A percentile compares a stretch with the other conserved stretches of the same genome.
These are phyloP conservation scores for Saitozyma sp. DNA, from an alignment of 768 basidiomycete species.

Conservation along the genomic window DNA sequence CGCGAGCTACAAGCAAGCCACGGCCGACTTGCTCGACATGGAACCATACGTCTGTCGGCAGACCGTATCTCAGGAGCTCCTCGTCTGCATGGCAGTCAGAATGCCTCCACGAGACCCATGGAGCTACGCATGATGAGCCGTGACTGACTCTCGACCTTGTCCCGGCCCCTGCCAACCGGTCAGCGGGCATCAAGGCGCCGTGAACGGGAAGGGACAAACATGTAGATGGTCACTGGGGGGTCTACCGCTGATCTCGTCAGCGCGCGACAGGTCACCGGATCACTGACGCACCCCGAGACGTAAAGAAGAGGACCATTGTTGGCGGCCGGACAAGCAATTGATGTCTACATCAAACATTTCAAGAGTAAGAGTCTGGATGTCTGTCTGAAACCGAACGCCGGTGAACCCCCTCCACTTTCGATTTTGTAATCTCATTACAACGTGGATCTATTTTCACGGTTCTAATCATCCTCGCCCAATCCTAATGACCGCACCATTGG, in stretches of 20 bases:
- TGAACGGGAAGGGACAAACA: slow-evolving; percentile 57
- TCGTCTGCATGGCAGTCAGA: slow-evolving; percentile 65
- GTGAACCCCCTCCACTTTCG: too few species aligned
- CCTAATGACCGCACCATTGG: too few species aligned
- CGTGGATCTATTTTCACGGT: too few species aligned
- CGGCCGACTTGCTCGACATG: slow-evolving; percentile 70
- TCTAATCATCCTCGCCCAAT: too few species aligned
- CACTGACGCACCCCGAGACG: slow-evolving; percentile 57
- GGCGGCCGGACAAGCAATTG: too few species aligned
- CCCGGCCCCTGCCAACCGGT: slow-evolving; percentile 59
- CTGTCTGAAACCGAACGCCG: too few species aligned
- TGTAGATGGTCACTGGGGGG: slow-evolving; percentile 76
- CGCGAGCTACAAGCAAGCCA: not conserved
- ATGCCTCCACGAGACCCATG: not conserved
- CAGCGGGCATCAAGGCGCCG: not conserved
- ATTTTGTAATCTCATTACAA: too few species aligned
- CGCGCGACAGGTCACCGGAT: slow-evolving; percentile 52
- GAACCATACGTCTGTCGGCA: slow-evolving; percentile 61
- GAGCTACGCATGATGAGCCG: not conserved
- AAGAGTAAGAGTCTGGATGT: too few species aligned
- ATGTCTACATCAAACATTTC: too few species aligned
- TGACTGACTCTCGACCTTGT: slow-evolving; percentile 87
- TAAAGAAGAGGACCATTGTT: slow-evolving; percentile 66
- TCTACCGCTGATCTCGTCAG: slow-evolving; percentile 48
- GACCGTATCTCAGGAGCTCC: slow-evolving; percentile 82